Evolutionary conservation across 139 green algal species (phyloP), one percentile per base, ranked within the genome.

Genomic region (Diplosphaera chodatii): DNA sequence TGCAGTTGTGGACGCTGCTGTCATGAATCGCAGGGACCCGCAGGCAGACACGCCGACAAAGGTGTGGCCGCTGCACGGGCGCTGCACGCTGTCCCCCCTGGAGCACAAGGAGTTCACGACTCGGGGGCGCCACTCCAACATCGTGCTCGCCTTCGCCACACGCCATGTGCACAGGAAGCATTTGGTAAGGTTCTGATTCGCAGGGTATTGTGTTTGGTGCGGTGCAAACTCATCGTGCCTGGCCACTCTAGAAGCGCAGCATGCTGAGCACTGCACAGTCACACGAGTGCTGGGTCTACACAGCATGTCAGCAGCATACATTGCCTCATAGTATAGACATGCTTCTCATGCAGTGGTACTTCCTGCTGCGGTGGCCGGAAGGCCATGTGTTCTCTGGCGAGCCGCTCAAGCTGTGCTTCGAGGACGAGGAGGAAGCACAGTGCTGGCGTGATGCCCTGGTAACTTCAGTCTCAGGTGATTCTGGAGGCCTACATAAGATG

Each of bases 301-400:
- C 37, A 48, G 37, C 10, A 48, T 48, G 37, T 13, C 37, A 21
- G 37, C 37, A 48, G 37, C 37, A 8, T 21, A 8, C 13, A 8
- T 13, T 48, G 37, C 37, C 13, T 48, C 37, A 48, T 48, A 13
- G 37, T 13, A 13, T 13, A 21, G 37, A n/a, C n/a, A n/a, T n/a
- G n/a, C n/a, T n/a, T n/a, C n/a, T n/a, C n/a, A n/a, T 68, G 71
- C 71, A 76, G 71, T 70, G 33, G 6, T 65, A 55, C 40, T 76
- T 76, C 64, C 55, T 30, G 22, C 34, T 76, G 22, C 31, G 40
- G 29, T 63, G 71, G 31, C 71, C 71, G n/a, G 69, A 63, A 10
- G 37, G 22, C 40, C 63, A 70, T 37, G 34, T 66, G 23, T 76
- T 70, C 62, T 37, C 56, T 21, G 64, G 68, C 28, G 71, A 76